Evolutionary conservation across 345 rosid genomes (phyloP).

Genomic region (Citrus sp.): DNA sequence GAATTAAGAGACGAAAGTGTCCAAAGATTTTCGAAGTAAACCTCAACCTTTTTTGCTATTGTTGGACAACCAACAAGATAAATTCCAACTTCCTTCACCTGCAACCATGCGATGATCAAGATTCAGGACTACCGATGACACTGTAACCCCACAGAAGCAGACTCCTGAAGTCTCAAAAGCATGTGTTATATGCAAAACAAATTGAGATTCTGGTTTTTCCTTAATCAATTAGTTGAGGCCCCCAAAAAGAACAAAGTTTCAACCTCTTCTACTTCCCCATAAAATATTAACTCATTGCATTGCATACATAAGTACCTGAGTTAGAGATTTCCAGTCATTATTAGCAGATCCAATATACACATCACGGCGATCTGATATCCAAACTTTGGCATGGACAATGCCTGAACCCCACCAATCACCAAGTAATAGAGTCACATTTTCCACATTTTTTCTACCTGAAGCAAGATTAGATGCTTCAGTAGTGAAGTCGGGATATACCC

Average conservation of each 20-base stretch:
- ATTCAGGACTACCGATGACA: slow-evolving; percentile 9
- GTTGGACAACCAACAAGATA: slow-evolving; percentile 68
- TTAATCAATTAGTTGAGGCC: not conserved
- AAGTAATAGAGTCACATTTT: slow-evolving; percentile 56
- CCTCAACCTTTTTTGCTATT: slow-evolving; percentile 50
- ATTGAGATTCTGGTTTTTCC: not conserved
- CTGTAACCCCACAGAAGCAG: not conserved
- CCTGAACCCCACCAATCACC: slow-evolving; percentile 87
- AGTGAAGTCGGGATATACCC: slow-evolving; percentile 66
- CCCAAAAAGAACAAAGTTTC: not conserved
- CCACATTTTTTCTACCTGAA: slow-evolving; percentile 65
- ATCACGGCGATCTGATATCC: slow-evolving; percentile 71
- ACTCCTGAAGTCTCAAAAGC: not conserved
- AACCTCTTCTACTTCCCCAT: not conserved
- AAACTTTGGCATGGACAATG: slow-evolving; percentile 82
- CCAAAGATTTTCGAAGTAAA: slow-evolving; percentile 69
- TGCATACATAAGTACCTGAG: slow-evolving; percentile 49
- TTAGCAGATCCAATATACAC: slow-evolving; percentile 90
- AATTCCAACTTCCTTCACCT: slow-evolving; percentile 88
- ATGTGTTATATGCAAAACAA: not conserved
- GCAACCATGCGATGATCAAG: slow-evolving; percentile 6
- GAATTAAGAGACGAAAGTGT: slow-evolving; percentile 55
- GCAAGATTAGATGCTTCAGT: slow-evolving; percentile 69
- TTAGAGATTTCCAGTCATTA: slow-evolving; percentile 93
- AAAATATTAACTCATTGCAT: not conserved